Percentiles rank a stretch among this genome's conserved stretches.
These are phyloP conservation scores for Neonectria faginata DNA, from an alignment of 2,329 filamentous ascomycete species.

Conservation along the genomic window DNA sequence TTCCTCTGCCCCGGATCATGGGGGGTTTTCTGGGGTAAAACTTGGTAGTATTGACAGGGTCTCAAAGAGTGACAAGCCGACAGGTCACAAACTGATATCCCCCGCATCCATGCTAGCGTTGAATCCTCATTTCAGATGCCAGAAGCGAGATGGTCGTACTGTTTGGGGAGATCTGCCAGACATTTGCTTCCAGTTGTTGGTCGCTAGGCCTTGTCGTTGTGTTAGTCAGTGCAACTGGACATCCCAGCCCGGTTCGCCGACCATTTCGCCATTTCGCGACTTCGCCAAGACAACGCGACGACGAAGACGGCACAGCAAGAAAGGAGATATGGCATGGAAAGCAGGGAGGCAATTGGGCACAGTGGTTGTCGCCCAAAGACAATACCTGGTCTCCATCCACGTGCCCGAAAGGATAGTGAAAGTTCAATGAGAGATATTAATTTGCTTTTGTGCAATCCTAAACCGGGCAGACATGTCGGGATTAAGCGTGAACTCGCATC, in stretches of 20 bases:
- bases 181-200: background rate
- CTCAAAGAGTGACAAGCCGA: background rate
- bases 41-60: background rate
- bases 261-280: background rate
- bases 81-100: background rate
- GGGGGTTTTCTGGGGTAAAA: background rate
- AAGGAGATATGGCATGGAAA: background rate
- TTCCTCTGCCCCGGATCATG: background rate
- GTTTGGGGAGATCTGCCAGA: background rate
- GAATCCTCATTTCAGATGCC: background rate
- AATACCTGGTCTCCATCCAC: no score
- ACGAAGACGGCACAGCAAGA: background rate
- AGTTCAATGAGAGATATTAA: no score
- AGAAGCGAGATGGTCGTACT: background rate
- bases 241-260: background rate
- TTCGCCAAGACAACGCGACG: background rate
- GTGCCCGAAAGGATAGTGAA: no score
- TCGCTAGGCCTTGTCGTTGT: background rate
- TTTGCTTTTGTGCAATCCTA: no score
- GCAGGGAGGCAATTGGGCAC: background rate
- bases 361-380: background rate
- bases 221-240: background rate
- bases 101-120: conserved; percentile 1
- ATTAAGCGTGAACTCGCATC: no score
- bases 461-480: no score